Percentiles rank a stretch among this genome's conserved stretches.
Evolutionary conservation across 331 rosid genomes (phyloP).

Genomic region (Acacia concinna): DNA sequence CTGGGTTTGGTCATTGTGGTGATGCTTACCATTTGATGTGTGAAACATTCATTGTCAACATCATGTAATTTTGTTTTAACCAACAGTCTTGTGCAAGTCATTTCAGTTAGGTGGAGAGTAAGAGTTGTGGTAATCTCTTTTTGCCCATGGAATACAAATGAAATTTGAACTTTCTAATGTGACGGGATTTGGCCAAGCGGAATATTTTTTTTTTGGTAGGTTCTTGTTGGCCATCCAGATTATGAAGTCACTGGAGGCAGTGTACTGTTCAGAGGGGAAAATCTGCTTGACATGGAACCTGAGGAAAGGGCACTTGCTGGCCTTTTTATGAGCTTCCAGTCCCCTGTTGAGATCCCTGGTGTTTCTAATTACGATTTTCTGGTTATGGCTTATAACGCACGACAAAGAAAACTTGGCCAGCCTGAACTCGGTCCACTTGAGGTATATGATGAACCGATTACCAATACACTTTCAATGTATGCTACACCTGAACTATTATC

Average conservation of each 20-base stretch:
- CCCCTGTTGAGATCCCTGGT: slow-evolving; percentile 92
- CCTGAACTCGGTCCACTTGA: slow-evolving; percentile 88
- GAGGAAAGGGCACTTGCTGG: slow-evolving; percentile 88
- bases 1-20: not conserved
- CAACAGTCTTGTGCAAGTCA: not conserved
- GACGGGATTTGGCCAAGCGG: not conserved
- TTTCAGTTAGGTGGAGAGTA: not conserved
- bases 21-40: not conserved
- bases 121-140: not conserved
- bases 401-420: slow-evolving; percentile 69
- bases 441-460: slow-evolving; percentile 35
- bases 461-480: not conserved
- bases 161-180: not conserved
- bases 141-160: not conserved
- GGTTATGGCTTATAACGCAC: slow-evolving; percentile 90
- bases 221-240: slow-evolving; percentile 92
- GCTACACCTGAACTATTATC: not conserved
- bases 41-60: not conserved
- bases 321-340: slow-evolving; percentile 93
- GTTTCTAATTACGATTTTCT: slow-evolving; percentile 85
- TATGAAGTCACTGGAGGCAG: slow-evolving; percentile 88
- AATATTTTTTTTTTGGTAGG: slow-evolving; percentile 38
- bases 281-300: slow-evolving; percentile 80
- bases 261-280: slow-evolving; percentile 70
- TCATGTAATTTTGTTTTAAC: not conserved